These are phyloP conservation scores for Xylaria sp. DNA, from an alignment of 2,329 filamentous ascomycete species.

Conservation along the genomic window DNA sequence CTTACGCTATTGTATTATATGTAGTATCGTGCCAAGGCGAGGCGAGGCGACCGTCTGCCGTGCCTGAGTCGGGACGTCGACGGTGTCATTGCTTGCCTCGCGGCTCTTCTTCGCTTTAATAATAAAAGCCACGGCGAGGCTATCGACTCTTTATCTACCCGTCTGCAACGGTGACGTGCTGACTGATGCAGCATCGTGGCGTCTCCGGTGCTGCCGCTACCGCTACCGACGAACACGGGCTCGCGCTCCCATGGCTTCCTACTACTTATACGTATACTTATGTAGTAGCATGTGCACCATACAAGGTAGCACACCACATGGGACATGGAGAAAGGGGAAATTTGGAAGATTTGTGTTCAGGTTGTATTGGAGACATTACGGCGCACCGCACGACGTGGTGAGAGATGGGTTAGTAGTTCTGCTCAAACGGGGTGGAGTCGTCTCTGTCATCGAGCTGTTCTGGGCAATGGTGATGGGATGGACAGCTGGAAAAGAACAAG, in stretches of 20 bases:
- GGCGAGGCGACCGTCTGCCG: slow-evolving; percentile 38
- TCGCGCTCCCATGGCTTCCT: not conserved
- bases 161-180: slow-evolving; percentile 24
- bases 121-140: slow-evolving; percentile 41
- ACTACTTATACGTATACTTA: not conserved
- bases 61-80: slow-evolving; percentile 28
- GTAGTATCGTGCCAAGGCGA: slow-evolving; percentile 43
- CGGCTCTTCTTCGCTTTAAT: slow-evolving; percentile 52
- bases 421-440: slow-evolving; percentile 31
- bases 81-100: slow-evolving; percentile 38
- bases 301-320: not conserved
- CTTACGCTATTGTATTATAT: slow-evolving; percentile 15
- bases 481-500: slow-evolving; percentile 32
- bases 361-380: slow-evolving; percentile 14
- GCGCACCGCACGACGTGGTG: not conserved
- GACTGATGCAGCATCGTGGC: slow-evolving; percentile 21
- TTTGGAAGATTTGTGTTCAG: not conserved
- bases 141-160: slow-evolving; percentile 37
- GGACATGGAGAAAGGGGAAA: not conserved
- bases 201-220: slow-evolving; percentile 14
- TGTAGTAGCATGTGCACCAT: not conserved
- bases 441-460: slow-evolving; percentile 17
- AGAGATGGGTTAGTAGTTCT: slow-evolving; percentile 1
- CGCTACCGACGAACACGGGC: not conserved
- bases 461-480: slow-evolving; percentile 29